Conservation (phyloP, 768 basidiomycete genomes). For the Suillus subalutaceus region DNA sequence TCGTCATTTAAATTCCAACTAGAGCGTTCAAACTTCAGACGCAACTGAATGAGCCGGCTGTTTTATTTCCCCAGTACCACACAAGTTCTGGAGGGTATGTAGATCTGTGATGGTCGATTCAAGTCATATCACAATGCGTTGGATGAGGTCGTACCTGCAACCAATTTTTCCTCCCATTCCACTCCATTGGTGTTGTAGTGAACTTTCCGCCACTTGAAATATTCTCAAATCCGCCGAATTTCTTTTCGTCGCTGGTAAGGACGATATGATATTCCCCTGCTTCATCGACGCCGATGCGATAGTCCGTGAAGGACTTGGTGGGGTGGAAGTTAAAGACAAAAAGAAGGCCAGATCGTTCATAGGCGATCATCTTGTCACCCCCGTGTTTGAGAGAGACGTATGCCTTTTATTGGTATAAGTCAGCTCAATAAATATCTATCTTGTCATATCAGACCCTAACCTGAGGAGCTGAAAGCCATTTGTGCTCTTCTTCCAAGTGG, state of each 20-base stretch:
- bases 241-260: conserved; percentile 82
- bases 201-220: conserved; percentile 63
- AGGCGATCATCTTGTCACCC: conserved; percentile 89
- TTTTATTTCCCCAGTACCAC: conserved; percentile 29
- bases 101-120: conserved; percentile 25
- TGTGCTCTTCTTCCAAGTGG: conserved; percentile 71
- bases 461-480: conserved; percentile 84
- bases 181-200: conserved; percentile 83
- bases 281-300: conserved; percentile 86
- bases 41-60: neutral
- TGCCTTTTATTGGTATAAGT: conserved; percentile 49
- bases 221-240: conserved; percentile 90
- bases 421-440: conserved; percentile 3
- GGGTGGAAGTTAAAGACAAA: conserved; percentile 99
- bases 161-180: conserved; percentile 94
- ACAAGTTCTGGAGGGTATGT: conserved; percentile 35
- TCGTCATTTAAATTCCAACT: neutral
- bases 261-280: conserved; percentile 85
- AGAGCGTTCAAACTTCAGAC: neutral
- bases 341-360: conserved; percentile 89
- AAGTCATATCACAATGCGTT: conserved; percentile 9
- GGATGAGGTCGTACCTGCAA: conserved; percentile 60
- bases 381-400: conserved; percentile 96
- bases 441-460: conserved; percentile 40
- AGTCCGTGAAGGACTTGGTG: conserved; percentile 88